A percentile compares a stretch with the other conserved stretches of the same genome.
Evolutionary conservation across 768 basidiomycete genomes (phyloP).

Genomic region (Auriscalpium microsporum): DNA sequence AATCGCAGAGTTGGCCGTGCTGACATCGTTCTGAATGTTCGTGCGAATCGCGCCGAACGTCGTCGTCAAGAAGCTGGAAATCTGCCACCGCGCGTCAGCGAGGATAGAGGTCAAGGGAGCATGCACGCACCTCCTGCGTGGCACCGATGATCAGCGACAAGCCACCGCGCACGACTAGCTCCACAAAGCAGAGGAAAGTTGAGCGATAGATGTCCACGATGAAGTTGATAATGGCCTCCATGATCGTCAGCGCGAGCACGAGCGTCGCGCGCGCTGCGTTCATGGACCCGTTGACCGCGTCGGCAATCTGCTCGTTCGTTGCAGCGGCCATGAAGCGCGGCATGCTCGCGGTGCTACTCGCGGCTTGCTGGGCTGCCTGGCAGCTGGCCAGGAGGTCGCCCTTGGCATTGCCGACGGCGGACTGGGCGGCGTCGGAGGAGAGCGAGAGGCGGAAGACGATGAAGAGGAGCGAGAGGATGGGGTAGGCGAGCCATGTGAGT

Average conservation of each 20-base stretch:
- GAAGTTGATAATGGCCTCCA: constrained; percentile 88
- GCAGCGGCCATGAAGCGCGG: constrained; percentile 83
- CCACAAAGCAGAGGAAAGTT: constrained; percentile 88
- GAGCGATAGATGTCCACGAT: constrained; percentile 89
- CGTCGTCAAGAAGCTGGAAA: constrained; percentile 57
- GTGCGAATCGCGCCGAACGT: constrained; percentile 56
- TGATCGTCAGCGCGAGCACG: constrained; percentile 64
- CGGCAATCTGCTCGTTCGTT: constrained; percentile 70
- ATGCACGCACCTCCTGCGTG: constrained; percentile 62
- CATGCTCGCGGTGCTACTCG: constrained; percentile 75
- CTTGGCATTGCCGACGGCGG: constrained; percentile 63
- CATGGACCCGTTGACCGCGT: constrained; percentile 73
- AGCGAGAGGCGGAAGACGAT: constrained; percentile 76
- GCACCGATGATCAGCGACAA: constrained; percentile 74
- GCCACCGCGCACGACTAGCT: constrained; percentile 77
- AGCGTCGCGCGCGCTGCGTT: constrained; percentile 68
- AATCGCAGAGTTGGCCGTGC: constrained; percentile 60
- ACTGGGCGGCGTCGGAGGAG: constrained; percentile 61
- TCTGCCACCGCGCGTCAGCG: constrained; percentile 32
- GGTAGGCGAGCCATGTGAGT: constrained; percentile 86
- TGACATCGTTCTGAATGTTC: constrained; percentile 63
- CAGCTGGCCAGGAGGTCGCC: constrained; percentile 74
- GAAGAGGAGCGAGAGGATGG: constrained; percentile 81
- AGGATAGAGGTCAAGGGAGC: neutral
- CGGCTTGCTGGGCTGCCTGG: constrained; percentile 75